Conservation (phyloP, 169 alveolate genomes). For the Eimeria acervulina region DNA sequence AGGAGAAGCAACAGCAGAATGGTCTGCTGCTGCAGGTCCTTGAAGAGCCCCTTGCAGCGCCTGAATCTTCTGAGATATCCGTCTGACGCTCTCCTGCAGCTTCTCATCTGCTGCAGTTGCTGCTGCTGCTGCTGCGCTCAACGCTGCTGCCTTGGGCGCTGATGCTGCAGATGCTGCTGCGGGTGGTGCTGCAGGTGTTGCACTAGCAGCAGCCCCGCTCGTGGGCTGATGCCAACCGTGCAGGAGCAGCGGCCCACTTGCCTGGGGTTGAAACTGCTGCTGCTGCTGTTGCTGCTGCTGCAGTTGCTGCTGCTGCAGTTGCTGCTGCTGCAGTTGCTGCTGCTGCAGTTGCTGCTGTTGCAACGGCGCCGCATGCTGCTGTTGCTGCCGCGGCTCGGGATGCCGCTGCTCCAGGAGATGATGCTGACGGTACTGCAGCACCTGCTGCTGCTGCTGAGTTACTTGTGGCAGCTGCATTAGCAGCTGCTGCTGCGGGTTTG, state of each 20-base stretch:
- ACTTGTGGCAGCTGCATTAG: neutral
- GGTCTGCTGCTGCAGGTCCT: conserved; percentile 1
- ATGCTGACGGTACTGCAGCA: neutral
- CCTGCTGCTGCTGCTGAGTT: neutral
- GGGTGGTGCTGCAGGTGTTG: neutral
- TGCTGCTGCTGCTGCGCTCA: neutral
- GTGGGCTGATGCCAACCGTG: neutral
- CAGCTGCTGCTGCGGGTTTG: neutral
- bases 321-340: conserved; percentile 21
- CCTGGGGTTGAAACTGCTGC: neutral
- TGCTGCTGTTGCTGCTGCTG: neutral
- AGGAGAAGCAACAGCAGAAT: neutral
- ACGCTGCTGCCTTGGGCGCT: neutral
- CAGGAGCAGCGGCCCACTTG: neutral
- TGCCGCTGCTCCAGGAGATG: neutral
- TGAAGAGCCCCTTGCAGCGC: conserved; percentile 20
- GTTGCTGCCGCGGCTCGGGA: neutral
- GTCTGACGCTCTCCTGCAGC: conserved; percentile 38
- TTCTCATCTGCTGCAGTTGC: conserved; percentile 46
- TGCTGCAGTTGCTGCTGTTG: conserved; percentile 16
- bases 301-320: conserved; percentile 10
- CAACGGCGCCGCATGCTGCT: neutral
- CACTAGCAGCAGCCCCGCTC: neutral
- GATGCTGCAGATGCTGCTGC: conserved; percentile 6
- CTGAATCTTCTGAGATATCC: conserved; percentile 30